Base-by-base conservation (phyloP, 2,329 filamentous ascomycete genomes). In the Colletotrichum cuscutae region DNA sequence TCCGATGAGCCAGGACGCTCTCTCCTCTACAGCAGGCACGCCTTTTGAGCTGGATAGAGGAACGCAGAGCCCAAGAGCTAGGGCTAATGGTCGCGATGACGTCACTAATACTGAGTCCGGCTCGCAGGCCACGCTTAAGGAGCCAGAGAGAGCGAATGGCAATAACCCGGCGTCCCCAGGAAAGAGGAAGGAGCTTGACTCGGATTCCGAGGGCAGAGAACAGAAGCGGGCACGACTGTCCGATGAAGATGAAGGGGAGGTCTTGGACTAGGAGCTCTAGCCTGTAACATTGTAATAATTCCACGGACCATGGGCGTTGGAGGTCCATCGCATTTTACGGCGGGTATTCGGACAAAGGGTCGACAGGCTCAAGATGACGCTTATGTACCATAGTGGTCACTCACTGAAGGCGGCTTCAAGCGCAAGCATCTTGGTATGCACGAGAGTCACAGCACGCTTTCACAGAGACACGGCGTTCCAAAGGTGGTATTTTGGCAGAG, bases 1-100 rank as follows among this genome's bases (percentile, higher is more conserved):
- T 69, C 78, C 78, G 4, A 77, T 82, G 52, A 85, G 84, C 75
- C 84, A 85, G 65, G 84, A 86, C 7, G 83, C 81, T 15, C 78
- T 82, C n/a, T 87, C 86, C 3, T 88, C 86, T 64, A 83, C 82
- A 24, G 85, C 85, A 30, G 86, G 84, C 37, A 89, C 88, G 1
- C 86, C 87, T 0, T 81, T 84, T 75, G 83, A 85, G 57, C 80
- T 82, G 12, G 87, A 89, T 37, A 82, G 86, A 57, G 82, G 81
- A 15, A 89, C 87, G 30, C 86, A 85, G 74, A 89, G 87, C 73
- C 88, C 88, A 0, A 82, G 77, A 30, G 77, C 76, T 28, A 82
- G 79, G 61, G 76, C 79, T 1, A 86, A 87, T 57, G 85, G 85
- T 28, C 75, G 78, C 12, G 80, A 79, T n/a, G 82, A 82, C 26